Conservation (phyloP, 352 stramenopile genomes). For the Pythium angustatum region DNA sequence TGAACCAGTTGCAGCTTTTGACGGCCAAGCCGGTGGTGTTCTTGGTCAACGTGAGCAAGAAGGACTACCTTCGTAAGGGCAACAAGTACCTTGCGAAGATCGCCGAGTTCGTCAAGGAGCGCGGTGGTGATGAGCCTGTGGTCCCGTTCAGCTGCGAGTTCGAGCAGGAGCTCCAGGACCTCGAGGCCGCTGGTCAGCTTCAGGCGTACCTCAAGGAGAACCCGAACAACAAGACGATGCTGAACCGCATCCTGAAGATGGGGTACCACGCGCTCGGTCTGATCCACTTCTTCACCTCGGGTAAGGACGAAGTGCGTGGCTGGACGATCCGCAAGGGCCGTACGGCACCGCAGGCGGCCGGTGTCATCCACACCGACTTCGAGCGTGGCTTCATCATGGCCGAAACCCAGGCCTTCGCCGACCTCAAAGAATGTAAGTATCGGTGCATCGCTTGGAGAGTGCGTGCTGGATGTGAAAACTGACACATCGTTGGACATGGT, state of each 20-base stretch:
- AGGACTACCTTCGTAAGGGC: constrained; percentile 97
- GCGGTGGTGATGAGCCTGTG: constrained; percentile 95
- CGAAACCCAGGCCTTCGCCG: constrained; percentile 86
- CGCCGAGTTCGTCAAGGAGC: constrained; percentile 94
- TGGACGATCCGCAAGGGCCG: constrained; percentile 99
- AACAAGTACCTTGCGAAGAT: constrained; percentile 99
- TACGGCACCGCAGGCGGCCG: constrained; percentile 96
- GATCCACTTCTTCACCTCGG: constrained; percentile 99
- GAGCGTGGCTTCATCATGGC: constrained; percentile 99
- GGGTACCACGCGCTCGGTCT: constrained; percentile 98
- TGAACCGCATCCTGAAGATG: constrained; percentile 98
- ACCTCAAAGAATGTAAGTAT: constrained; percentile 86
- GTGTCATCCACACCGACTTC: constrained; percentile 99
- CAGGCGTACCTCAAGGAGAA: constrained; percentile 80
- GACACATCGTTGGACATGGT: neutral
- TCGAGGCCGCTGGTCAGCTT: constrained; percentile 63
- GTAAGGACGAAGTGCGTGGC: constrained; percentile 97
- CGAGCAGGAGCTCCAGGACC: constrained; percentile 92
- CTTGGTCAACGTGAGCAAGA: constrained; percentile 97
- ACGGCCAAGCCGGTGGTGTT: constrained; percentile 97
- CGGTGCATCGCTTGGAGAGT: neutral
- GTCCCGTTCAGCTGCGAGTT: constrained; percentile 98
- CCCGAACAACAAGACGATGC: constrained; percentile 86
- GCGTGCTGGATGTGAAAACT: neutral
- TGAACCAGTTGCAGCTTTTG: constrained; percentile 83